Base-by-base conservation (phyloP, 805 yeast genomes). In the Limtongozyma cylindracea region DNA sequence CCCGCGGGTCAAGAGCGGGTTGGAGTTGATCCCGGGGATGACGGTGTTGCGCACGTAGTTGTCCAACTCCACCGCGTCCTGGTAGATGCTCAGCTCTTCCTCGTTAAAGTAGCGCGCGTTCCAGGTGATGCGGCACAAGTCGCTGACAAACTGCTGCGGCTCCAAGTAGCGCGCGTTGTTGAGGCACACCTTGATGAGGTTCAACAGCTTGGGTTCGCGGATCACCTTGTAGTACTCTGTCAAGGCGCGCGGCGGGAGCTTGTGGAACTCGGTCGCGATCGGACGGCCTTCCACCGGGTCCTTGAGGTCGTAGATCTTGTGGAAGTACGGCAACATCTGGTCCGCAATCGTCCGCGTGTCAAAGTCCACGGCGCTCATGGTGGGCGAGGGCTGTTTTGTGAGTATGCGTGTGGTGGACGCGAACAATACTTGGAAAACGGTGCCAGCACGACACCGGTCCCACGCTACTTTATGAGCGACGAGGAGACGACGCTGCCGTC, bases 91-190 rank as follows among this genome's bases (percentile, higher is more conserved):
- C 1, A 80, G 63, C 9, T 56, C 66, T 29, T 65, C 67, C 26
- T 65, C 66, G 43, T 84, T 84, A 43, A 70, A 84, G 21, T 69
- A 61, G 27, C 76, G 61, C 3, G 95, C 94, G 38, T 84, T 84
- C 80, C 91, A 77, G 1, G 77, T 61, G 23, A 84, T 72, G 41
- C 76, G 91, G 1, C 71, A 77, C 27, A 82, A 39, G 41, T 82
- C 94, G 25, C 51, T 57, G 17, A 82, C 47, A 40, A 77, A 80
- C 20, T 64, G 68, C 32, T 67, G 72, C 1, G 76, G 62, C 20
- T 51, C 51, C 4, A 47, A 39, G 45, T 80, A 82, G 27, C 45
- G 46, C 22, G 42, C 44, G 19, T 55, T 49, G 27, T 62, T 61
- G 17, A 74, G 43, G 27, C 61, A 54, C 30, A 66, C 58, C 25